Evolutionary conservation across 2,329 filamentous ascomycete species (phyloP), one percentile per base, ranked within the genome.

Genomic region (Cladophialophora carrionii): DNA sequence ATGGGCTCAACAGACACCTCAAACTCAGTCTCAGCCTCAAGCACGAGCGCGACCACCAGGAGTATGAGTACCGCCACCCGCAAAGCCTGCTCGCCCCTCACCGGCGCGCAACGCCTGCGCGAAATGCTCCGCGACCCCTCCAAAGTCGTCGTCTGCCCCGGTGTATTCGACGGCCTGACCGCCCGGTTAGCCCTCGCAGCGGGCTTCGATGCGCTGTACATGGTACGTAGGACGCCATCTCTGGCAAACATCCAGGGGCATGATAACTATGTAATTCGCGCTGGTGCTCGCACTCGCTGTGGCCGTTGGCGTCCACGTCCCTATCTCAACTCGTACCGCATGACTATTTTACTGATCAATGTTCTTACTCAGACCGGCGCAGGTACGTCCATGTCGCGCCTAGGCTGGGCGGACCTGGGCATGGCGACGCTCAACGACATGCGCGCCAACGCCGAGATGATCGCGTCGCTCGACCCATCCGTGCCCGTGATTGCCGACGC

Each of bases 401-500:
- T 83, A 41, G 82, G 82, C 14, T 78, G 80, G 70, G 79, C 82
- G 24, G 82, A 84, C 68, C 72, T 84, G 8, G 82, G 80, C 24
- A 79, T 85, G 55, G 81, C 80, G 55, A 80, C 81, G 6, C 72
- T 84, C 14, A 79, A 82, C 60, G 82, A 84, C 66, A 84, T 84
- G 83, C 78, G 78, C 14, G 76, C 78, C 62, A 82, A 84, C 58
- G 83, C 82, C 7, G 81, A 81, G 66, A 85, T 83, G 81, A 80
- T 84, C 59, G 81, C 82, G 3, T 81, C 80, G 57, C 77, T 85
- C 3, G 78, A 81, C 43, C 80, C 81, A 0, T 76, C 76, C 34
- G 79, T 76, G 2, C 82, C 83, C 6, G 73, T 85, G 4, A 84
- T 85, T 64, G 82, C 82, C 29, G 83, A 85, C 63, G 81, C 81